Evolutionary conservation across 768 basidiomycete species (phyloP), one percentile per base, ranked within the genome.

Genomic region (Agaricus subrufescens): DNA sequence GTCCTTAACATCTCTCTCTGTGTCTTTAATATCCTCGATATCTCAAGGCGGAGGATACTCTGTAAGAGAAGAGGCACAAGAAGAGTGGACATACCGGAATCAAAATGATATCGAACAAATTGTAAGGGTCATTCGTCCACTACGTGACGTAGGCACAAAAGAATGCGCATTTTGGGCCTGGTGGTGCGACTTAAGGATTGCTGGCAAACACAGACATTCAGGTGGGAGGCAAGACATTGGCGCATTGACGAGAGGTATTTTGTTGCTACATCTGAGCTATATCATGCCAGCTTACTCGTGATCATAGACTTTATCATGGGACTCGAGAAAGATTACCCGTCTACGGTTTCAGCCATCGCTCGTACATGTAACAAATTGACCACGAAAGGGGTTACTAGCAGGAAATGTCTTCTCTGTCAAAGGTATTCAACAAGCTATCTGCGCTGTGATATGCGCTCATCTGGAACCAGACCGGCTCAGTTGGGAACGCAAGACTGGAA

Each of bases 311-410:
- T 93, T 62, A 89, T 94, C 55, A 69, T 87, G 19, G 86, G 89
- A 2, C 66, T 94, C 29, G 91, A 94, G 69, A 82, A 78, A 49
- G 85, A 92, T 66, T 94, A 87, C 66, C 91, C 91, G 3, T 90
- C 91, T 0, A 94, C 91, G 0, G 91, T 93, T 10, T 91, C 89
- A 7, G 84, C 91, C 0, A 88, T 94, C 48, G 84, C 84, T 25
- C 81, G 87, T 37, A 93, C 91, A 1, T 90, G 88, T 63, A 84
- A 78, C 4, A 94, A 94, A 68, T 69, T 94, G 26, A 77, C 83
- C 8, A 83, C 91, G 0, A 91, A 87, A 65, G 71, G 79, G 52
- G 73, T 69, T 2, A 71, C 82, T 0, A 68, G 69, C 7, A 75
- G 72, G 0, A 63, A 61, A 6, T 93, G 91, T 64, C 62, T 79